phyloP scores from a whole-genome alignment of 345 rosid species.

The Brassica juncea region DNA sequence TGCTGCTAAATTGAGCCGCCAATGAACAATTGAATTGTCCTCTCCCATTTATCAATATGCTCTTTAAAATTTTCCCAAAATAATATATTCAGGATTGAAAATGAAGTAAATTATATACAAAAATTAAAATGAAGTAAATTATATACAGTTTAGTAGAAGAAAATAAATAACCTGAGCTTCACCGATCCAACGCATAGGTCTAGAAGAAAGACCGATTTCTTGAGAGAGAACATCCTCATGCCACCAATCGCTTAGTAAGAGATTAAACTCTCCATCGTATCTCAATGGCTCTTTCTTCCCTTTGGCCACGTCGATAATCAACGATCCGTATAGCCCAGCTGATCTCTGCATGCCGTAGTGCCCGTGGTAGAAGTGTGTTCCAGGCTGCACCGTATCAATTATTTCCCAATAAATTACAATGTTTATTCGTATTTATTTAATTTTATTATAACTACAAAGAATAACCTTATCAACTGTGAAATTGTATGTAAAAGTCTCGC shows the following conservation, averaged over 20 bases:
- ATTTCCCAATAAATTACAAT: not conserved
- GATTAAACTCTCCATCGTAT: conserved; percentile 63
- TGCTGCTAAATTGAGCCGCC: conserved; percentile 49
- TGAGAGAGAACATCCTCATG: conserved; percentile 60
- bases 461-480: conserved; percentile 71
- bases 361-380: conserved; percentile 86
- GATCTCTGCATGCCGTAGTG: conserved; percentile 91
- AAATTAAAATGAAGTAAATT: not conserved
- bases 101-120: not conserved
- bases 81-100: not conserved
- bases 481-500: conserved; percentile 70
- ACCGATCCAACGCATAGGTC: conserved; percentile 72
- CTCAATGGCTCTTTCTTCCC: conserved; percentile 62
- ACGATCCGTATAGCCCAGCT: conserved; percentile 69
- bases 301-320: conserved; percentile 58
- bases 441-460: not conserved
- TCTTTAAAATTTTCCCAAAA: conserved; percentile 13
- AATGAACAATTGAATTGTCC: conserved; percentile 81
- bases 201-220: conserved; percentile 71
- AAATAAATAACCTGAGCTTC: conserved; percentile 65
- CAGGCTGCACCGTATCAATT: conserved; percentile 49
- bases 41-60: conserved; percentile 73
- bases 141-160: not conserved
- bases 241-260: conserved; percentile 88
- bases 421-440: not conserved